phyloP scores from a whole-genome alignment of 2,329 filamentous ascomycete species.

The Clonostachys rhizophaga region DNA sequence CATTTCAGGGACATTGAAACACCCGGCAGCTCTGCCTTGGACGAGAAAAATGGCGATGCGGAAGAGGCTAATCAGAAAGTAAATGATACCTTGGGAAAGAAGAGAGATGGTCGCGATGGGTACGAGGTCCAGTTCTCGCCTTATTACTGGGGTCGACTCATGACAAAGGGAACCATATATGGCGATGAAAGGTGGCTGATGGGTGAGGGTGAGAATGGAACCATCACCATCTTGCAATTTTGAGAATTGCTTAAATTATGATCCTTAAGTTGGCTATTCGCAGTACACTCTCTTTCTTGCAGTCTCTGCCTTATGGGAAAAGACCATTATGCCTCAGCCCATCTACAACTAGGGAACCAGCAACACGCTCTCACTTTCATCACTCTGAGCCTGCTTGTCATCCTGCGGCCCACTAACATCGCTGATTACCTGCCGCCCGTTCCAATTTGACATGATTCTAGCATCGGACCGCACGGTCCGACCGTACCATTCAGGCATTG shows the following conservation, averaged over 20 bases:
- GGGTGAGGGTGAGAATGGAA: conserved; percentile 46
- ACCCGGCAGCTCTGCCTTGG: no score
- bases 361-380: conserved; percentile 26
- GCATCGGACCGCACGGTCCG: conserved; percentile 43
- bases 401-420: conserved; percentile 34
- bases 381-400: conserved; percentile 13
- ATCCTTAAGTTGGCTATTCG: background rate
- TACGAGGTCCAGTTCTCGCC: conserved; percentile 34
- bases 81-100: background rate
- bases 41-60: no score
- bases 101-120: conserved; percentile 7
- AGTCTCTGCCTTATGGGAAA: no score
- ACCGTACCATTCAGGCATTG: conserved; percentile 56
- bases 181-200: conserved; percentile 60
- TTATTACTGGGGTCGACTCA: conserved; percentile 39
- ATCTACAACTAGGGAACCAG: conserved; percentile 17
- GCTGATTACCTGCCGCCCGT: conserved; percentile 39
- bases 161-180: conserved; percentile 46
- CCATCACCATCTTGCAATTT: conserved; percentile 50
- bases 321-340: background rate
- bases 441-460: conserved; percentile 36
- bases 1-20: no score
- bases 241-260: conserved; percentile 10
- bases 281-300: no score
- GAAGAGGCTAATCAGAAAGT: no score